Conservation (phyloP, 768 basidiomycete species). For the Hortiboletus campestris region DNA sequence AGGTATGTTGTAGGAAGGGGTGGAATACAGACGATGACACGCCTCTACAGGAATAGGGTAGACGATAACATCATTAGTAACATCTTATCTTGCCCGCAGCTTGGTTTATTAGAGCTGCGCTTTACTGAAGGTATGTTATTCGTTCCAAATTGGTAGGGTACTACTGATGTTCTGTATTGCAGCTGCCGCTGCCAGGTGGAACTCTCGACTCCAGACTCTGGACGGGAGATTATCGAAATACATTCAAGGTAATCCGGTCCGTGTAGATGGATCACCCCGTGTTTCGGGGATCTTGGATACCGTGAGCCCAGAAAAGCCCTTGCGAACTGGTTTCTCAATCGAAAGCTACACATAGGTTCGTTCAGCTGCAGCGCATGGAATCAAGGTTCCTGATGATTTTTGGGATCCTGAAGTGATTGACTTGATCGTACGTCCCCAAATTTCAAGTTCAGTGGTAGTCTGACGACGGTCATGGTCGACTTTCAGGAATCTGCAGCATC, state of each 20-base stretch:
- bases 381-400: slow-evolving; percentile 71
- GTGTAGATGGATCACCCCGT: slow-evolving; percentile 72
- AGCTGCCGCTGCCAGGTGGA: slow-evolving; percentile 68
- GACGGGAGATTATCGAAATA: slow-evolving; percentile 70
- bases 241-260: slow-evolving; percentile 62
- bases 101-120: slow-evolving; percentile 57
- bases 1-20: slow-evolving; percentile 40
- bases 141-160: background rate
- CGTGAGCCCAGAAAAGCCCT: slow-evolving; percentile 28
- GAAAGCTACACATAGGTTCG: slow-evolving; percentile 45
- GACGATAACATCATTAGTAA: slow-evolving; percentile 76
- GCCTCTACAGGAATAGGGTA: slow-evolving; percentile 50
- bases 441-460: background rate
- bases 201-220: slow-evolving; percentile 56
- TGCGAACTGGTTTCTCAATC: background rate
- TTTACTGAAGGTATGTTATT: slow-evolving; percentile 58
- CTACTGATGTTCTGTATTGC: slow-evolving; percentile 1
- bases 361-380: slow-evolving; percentile 67
- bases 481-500: slow-evolving; percentile 68
- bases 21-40: background rate
- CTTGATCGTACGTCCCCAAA: slow-evolving; percentile 46
- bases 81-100: slow-evolving; percentile 61
- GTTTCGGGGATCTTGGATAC: slow-evolving; percentile 77
- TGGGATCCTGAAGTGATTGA: slow-evolving; percentile 58
- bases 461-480: background rate